These are phyloP conservation scores for Tetraselmis striata DNA, from an alignment of 139 green algal species.

Conservation along the genomic window DNA sequence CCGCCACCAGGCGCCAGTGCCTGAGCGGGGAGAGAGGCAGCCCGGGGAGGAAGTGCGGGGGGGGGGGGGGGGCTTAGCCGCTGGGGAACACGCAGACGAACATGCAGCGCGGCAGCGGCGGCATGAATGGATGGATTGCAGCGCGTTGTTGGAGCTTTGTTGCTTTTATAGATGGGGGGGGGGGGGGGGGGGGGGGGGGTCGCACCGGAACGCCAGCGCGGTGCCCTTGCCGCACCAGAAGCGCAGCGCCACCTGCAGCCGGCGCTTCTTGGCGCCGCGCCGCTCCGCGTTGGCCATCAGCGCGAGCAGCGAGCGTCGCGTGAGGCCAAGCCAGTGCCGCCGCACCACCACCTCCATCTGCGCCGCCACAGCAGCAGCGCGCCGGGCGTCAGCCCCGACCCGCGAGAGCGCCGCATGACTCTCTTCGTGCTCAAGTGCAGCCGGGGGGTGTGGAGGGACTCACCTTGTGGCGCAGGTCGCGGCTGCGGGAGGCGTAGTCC, in stretches of 20 bases:
- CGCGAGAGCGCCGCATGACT: too few relatives aligned
- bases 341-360: not conserved
- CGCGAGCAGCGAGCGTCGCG: not conserved
- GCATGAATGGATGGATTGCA: too few relatives aligned
- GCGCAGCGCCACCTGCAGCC: not conserved
- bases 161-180: not conserved
- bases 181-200: not conserved
- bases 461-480: not conserved
- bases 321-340: not conserved
- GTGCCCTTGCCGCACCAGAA: not conserved
- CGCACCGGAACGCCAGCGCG: not conserved
- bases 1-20: not conserved
- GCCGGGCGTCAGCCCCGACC: too few relatives aligned
- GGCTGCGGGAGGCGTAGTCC: not conserved
- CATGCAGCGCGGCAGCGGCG: too few relatives aligned
- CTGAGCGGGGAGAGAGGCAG: not conserved
- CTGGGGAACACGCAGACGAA: not conserved
- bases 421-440: too few relatives aligned
- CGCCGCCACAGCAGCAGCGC: too few relatives aligned
- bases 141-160: too few relatives aligned
- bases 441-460: too few relatives aligned
- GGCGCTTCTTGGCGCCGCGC: not conserved
- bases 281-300: not conserved
- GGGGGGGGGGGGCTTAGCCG: not conserved
- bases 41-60: too few relatives aligned